Evolutionary conservation across 1,284 basidiomycete species (phyloP), one percentile per base, ranked within the genome.

Genomic region (Ceratobasidium sp.): DNA sequence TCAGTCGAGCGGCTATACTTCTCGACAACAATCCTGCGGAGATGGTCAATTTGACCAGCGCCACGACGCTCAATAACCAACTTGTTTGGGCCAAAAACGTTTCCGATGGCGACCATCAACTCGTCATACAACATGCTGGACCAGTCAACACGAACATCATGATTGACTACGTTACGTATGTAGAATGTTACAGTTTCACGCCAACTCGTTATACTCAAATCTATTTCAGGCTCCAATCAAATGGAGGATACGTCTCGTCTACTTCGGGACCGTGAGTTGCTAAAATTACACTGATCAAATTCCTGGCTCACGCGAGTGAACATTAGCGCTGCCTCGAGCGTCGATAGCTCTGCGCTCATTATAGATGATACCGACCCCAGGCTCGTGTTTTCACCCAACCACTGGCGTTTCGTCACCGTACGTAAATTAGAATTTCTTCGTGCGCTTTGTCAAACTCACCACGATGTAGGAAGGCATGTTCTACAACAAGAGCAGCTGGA

Each of bases 11-110:
- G 14, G 28, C 5, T 16, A 52, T 70, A 16, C 58, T 41, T 9
- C 18, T 70, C 13, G 66, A 70, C 28, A 52, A 52, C 8, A 38
- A 46, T 11, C 28, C 66, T 16, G 30, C 46, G 11, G 66, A 70
- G n/a, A 2, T 14, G 2, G 66, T 70, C 14, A 58, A 70, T 23
- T 23, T 70, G 14, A 58, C 66, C 8, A 70, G 66, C 35, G 1
- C 54, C 23, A 47, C 26, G 1, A 9, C 54, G 16, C 23, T 30
- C 18, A 46, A 47, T 16, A 35, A 35, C 18, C 66, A 70, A 23
- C 66, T 43, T 7, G 66, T 70, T 32, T 70, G 66, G 66, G 47
- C 18, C 44, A 70, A 70, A 44, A 70, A 70, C n/a, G 14, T 70
- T 14, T 23, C 66, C 1, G 66, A 58, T 32, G 66, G 66, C 8